Evolutionary conservation across 129 eudicot genomes (phyloP).

Genomic region (Sambucus nigra): DNA sequence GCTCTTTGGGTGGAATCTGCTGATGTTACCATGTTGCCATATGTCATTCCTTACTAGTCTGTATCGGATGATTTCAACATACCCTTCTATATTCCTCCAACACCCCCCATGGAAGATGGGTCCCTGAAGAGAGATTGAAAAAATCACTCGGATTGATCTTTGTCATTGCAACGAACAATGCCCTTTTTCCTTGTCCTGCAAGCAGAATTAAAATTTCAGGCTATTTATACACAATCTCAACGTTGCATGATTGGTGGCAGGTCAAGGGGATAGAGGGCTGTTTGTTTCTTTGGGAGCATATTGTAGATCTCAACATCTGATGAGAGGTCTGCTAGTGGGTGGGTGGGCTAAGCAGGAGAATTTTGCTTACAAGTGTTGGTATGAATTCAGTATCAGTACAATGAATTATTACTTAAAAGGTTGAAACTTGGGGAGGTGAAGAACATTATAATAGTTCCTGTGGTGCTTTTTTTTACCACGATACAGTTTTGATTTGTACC

Average conservation of each 20-base stretch:
- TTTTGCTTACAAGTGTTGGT: neutral
- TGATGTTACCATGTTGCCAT: constrained; percentile 36
- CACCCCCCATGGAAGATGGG: no score
- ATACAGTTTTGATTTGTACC: constrained; percentile 18
- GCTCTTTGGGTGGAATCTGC: constrained; percentile 33
- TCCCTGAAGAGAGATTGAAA: neutral
- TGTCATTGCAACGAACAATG: neutral
- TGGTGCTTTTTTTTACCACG: constrained; percentile 10
- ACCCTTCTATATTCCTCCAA: neutral
- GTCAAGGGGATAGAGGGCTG: neutral
- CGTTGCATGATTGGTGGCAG: neutral
- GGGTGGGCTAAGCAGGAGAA: neutral
- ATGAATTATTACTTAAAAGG: neutral
- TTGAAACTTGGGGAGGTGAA: neutral
- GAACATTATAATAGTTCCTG: neutral
- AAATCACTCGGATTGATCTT: neutral
- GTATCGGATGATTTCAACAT: neutral
- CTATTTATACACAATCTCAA: neutral
- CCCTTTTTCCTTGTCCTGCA: neutral
- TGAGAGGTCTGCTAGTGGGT: no score
- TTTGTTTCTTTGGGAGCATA: neutral
- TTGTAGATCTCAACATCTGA: neutral
- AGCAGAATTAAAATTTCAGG: no score
- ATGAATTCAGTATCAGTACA: neutral
- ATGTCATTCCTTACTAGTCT: constrained; percentile 40